Evolutionary conservation across 768 basidiomycete genomes (phyloP).

Genomic region (Tylopilus subfusipes): DNA sequence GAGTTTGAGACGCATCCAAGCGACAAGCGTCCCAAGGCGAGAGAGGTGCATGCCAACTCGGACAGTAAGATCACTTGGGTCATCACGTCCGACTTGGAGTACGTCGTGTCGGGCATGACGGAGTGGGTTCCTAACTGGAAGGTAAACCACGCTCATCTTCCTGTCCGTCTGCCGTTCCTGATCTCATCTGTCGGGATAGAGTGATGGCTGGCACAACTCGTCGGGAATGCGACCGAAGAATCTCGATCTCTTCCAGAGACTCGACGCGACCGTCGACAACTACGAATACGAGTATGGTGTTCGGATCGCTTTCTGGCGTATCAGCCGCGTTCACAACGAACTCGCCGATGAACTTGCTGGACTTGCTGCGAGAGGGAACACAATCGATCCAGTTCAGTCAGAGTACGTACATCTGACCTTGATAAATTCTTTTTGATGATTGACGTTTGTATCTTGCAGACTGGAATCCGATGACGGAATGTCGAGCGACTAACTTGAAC

Average conservation of each 20-base stretch:
- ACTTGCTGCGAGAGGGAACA: slow-evolving; percentile 4
- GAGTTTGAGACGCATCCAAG: not conserved
- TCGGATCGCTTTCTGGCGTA: slow-evolving; percentile 15
- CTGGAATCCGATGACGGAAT: not conserved
- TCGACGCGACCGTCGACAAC: not conserved
- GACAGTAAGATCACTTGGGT: slow-evolving; percentile 9
- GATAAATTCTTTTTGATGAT: too few relatives aligned
- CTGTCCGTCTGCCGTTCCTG: not conserved
- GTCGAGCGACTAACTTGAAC: not conserved
- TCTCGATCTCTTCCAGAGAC: slow-evolving; percentile 14
- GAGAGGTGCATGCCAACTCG: not conserved
- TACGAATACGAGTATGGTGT: slow-evolving; percentile 6
- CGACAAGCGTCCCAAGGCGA: too few relatives aligned
- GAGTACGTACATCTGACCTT: not conserved
- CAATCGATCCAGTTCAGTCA: not conserved
- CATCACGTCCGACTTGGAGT: slow-evolving; percentile 35
- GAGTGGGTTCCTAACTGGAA: slow-evolving; percentile 36
- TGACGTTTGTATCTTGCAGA: not conserved
- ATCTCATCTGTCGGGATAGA: not conserved
- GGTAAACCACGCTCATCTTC: slow-evolving; percentile 7
- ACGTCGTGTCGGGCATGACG: slow-evolving; percentile 35
- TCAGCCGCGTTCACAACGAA: slow-evolving; percentile 10
- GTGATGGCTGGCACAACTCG: slow-evolving; percentile 10
- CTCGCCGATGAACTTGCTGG: slow-evolving; percentile 12
- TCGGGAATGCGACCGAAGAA: slow-evolving; percentile 13